phyloP scores from a whole-genome alignment of 2,329 filamentous ascomycete species.

The Bipolaris zeicola region DNA sequence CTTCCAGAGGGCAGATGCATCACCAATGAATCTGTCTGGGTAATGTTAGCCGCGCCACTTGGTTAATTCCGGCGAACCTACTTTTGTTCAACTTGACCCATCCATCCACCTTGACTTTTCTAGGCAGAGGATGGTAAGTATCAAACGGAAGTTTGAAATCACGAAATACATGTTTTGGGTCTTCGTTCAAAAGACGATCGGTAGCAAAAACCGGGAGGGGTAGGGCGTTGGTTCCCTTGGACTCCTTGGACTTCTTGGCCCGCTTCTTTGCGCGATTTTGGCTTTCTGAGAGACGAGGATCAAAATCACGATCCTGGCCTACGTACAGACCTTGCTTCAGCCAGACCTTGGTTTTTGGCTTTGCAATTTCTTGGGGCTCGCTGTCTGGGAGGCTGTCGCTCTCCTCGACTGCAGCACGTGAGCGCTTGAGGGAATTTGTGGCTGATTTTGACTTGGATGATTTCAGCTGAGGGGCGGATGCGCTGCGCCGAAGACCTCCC shows the following conservation, averaged over 20 bases:
- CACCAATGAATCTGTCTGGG: conserved; percentile 85
- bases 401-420: conserved; percentile 27
- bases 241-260: conserved; percentile 30
- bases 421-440: conserved; percentile 29
- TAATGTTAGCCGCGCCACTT: conserved; percentile 18
- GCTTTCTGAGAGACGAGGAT: conserved; percentile 55
- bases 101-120: conserved; percentile 88
- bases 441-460: conserved; percentile 19
- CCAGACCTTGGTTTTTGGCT: conserved; percentile 71
- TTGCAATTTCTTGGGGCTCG: conserved; percentile 25
- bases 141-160: conserved; percentile 91
- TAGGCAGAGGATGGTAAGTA: conserved; percentile 83
- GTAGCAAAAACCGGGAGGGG: conserved; percentile 82
- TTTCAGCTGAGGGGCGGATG: conserved; percentile 32
- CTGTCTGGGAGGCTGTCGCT: conserved; percentile 21
- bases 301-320: conserved; percentile 66
- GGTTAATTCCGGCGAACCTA: conserved; percentile 53
- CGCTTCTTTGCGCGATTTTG: conserved; percentile 48
- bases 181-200: conserved; percentile 70
- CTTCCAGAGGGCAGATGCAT: conserved; percentile 80
- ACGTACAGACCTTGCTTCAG: conserved; percentile 83
- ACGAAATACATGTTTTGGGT: conserved; percentile 54
- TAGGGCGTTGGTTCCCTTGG: conserved; percentile 61
- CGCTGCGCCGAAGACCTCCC: conserved; percentile 34
- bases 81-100: conserved; percentile 93